Evolutionary conservation across 371 early-diverging fungal species (phyloP).

Genomic region (Mortierella sp.): DNA sequence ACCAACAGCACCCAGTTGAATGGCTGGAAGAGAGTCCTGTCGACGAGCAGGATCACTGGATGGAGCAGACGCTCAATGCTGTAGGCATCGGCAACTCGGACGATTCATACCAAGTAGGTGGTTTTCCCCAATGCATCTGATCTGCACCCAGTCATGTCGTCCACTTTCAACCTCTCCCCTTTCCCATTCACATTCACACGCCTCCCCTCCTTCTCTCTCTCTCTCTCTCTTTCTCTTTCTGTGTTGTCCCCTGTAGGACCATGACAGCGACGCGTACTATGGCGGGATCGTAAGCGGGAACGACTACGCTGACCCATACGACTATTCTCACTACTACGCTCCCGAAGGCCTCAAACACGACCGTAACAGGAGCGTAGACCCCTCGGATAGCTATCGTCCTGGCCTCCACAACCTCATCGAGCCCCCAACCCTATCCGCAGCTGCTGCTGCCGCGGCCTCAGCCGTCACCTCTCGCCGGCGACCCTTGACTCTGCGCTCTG

Average conservation of each 20-base stretch:
- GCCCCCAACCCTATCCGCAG: constrained; percentile 11
- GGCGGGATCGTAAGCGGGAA: too few relatives aligned
- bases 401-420: too few relatives aligned
- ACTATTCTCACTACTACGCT: too few relatives aligned
- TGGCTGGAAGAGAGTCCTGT: constrained; percentile 32
- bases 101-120: background rate
- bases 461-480: constrained; percentile 24
- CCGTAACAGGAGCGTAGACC: too few relatives aligned
- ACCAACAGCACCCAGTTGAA: constrained; percentile 36
- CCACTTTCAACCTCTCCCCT: too few relatives aligned
- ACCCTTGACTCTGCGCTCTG: constrained; percentile 23
- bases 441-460: constrained; percentile 28
- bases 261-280: too few relatives aligned
- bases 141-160: background rate
- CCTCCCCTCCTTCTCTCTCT: background rate
- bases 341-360: too few relatives aligned
- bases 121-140: background rate
- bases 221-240: background rate
- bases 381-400: too few relatives aligned
- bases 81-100: constrained; percentile 24
- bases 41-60: constrained; percentile 39
- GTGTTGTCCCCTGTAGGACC: too few relatives aligned
- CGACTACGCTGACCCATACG: too few relatives aligned
- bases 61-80: constrained; percentile 43
- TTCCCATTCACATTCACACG: background rate